phyloP scores from a whole-genome alignment of 768 basidiomycete genomes.

The Tubosaeta sp. region DNA sequence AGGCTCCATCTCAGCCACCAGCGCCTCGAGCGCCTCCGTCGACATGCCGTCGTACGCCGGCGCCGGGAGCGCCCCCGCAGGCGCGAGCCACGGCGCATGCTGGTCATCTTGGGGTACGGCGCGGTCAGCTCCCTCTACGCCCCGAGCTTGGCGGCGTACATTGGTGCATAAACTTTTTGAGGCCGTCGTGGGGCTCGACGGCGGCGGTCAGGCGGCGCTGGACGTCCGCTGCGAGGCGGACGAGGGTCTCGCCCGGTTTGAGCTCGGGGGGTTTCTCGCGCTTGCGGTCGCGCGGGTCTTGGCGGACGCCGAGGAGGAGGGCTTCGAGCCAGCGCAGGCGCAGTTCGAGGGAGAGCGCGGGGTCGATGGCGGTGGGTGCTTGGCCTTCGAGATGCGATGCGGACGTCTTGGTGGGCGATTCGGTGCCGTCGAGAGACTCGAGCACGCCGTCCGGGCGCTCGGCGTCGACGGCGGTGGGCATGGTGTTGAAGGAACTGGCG shows the following conservation, averaged over 20 bases:
- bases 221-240: conserved; percentile 55
- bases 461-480: conserved; percentile 13
- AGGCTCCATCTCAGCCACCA: conserved; percentile 74
- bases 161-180: conserved; percentile 69
- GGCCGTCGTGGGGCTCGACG: conserved; percentile 64
- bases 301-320: conserved; percentile 61
- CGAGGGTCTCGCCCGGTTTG: conserved; percentile 52
- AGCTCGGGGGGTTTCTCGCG: conserved; percentile 32
- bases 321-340: conserved; percentile 80
- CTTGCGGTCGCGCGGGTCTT: conserved; percentile 41
- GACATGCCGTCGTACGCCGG: conserved; percentile 65
- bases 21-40: conserved; percentile 61
- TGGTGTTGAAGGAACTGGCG: conserved; percentile 2
- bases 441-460: conserved; percentile 17
- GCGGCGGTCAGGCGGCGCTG: conserved; percentile 53
- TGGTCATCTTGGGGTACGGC: conserved; percentile 45
- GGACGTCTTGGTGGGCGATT: conserved; percentile 13
- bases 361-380: conserved; percentile 43
- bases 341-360: conserved; percentile 66
- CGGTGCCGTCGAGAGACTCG: conserved; percentile 20
- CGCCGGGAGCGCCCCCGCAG: conserved; percentile 51
- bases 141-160: conserved; percentile 40
- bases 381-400: conserved; percentile 7
- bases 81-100: conserved; percentile 69
- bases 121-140: no score